Evolutionary conservation across 371 early-diverging fungal genomes (phyloP), one percentile per base, ranked within the genome.

Genomic region (Lichtheimia ramosa): DNA sequence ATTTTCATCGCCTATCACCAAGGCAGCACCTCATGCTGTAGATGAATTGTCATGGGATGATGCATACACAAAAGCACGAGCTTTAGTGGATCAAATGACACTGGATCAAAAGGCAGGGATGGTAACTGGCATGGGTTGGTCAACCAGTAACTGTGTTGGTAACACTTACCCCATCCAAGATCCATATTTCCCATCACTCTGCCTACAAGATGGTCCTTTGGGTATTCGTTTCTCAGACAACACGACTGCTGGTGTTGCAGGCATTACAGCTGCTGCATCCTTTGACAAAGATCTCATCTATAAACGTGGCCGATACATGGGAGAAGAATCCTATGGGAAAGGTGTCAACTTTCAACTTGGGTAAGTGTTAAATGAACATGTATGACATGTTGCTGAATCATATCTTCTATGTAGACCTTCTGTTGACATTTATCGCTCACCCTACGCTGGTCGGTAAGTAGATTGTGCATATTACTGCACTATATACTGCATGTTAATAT

Each of bases 141-240:
- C 39, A n/a, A 54, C 58, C 8, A 73, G 66, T 0, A 61, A 65
- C 1, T 82, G 82, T 54, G 82, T 85, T 5, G 88, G 88, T 3
- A 82, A 83, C 62, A 80, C 76, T 1, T 60, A 53, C 5, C 12
- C 69, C 1, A 58, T 70, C 10, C 58, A 58, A 3, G 56, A 65
- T 16, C 79, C 85, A 18, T 63, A 77, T 52, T 87, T 85, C 57
- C 81, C 81, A 34, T 84, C 82, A 14, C 63, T 85, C 8, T 87
- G 88, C 63, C 59, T 87, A 21, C 76, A 82, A 56, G 83, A 84
- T 58, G 49, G 71, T 12, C 84, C 83, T 16, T 43, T 74, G 24
- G 83, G 82, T 48, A 62, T 83, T 41, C 82, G 81, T 18, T 81
- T 70, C 43, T 75, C 59, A 16, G 27, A 54, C 49, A 39, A 58